Conservation (phyloP, 2,329 filamentous ascomycete species). For the Parascedosporium putredinis region DNA sequence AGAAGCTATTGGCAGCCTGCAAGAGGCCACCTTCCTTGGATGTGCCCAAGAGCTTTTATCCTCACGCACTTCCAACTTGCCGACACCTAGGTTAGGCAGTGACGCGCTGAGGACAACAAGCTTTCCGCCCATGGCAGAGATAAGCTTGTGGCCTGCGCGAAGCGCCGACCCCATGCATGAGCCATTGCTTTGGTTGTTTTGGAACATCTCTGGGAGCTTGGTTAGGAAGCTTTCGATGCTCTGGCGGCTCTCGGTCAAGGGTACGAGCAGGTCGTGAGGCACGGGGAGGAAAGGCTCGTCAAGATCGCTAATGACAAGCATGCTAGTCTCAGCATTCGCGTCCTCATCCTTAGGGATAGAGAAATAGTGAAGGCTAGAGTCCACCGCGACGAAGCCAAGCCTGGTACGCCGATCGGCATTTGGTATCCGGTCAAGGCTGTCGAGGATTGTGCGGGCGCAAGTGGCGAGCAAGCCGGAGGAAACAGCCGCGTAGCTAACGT, state of each 20-base stretch:
- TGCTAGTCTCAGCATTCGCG: conserved; percentile 73
- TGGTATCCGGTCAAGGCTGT: conserved; percentile 94
- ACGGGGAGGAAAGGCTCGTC: conserved; percentile 96
- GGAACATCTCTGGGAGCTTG: conserved; percentile 93
- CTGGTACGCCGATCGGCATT: conserved; percentile 90
- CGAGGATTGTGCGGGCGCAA: conserved; percentile 82
- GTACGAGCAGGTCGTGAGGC: conserved; percentile 82
- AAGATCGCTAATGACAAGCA: conserved; percentile 89
- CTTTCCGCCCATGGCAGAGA: conserved; percentile 89
- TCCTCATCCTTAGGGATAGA: conserved; percentile 81
- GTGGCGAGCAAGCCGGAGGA: conserved; percentile 87
- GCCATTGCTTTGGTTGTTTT: conserved; percentile 77
- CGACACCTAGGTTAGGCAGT: conserved; percentile 79
- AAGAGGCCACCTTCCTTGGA: conserved; percentile 81
- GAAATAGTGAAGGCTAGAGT: conserved; percentile 93
- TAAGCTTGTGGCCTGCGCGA: conserved; percentile 88
- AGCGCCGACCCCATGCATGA: conserved; percentile 95
- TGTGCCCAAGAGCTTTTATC: conserved; percentile 93
- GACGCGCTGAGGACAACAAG: conserved; percentile 85
- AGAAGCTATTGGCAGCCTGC: conserved; percentile 91
- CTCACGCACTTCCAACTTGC: conserved; percentile 85
- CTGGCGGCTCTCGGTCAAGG: conserved; percentile 75
- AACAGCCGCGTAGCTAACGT: conserved; percentile 84
- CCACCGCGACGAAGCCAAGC: conserved; percentile 89
- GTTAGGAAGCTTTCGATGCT: conserved; percentile 87